Evolutionary conservation across 495 filamentous ascomycete genomes (phyloP), one percentile per base, ranked within the genome.

Genomic region (Penicillium bovifimosum): DNA sequence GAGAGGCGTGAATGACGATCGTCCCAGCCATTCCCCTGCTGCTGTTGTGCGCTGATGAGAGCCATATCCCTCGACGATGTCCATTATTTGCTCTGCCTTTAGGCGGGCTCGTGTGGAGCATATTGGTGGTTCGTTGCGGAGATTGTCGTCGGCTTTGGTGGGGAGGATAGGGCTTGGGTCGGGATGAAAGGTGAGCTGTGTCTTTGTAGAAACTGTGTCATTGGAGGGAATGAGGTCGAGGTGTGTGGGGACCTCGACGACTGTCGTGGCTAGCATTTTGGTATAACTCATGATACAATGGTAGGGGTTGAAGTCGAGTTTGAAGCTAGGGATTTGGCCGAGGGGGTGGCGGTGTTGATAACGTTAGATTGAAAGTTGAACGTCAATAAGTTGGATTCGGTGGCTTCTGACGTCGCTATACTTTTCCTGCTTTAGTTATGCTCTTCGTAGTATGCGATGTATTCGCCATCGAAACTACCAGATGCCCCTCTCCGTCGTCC

Each of bases 21-120:
- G 48, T 8, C 48, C 48, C 0, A 50, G 48, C 48, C 48, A 50
- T 33, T 50, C 48, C 8, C 38, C 38, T 16, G 48, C n/a, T 17
- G 18, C 29, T 3, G 38, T 50, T 26, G 47, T 50, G 17, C 39
- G 31, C 31, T 42, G 38, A 13, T 42, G 48, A 3, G 38, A 50
- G 17, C 48, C 48, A 14, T 50, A 50, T n/a, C 9, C 3, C 16
- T 50, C 48, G 13, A 50, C 48, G 9, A 50, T 42, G 17, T 50
- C 31, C 17, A 50, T 41, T 5, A 50, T 41, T 18, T 42, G n/a
- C 16, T 50, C 48, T 31, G 48, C 39, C 38, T 41, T 50, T 6
- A 14, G 20, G 5, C 39, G 48, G 9, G 11, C 7, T 40, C n/a
- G 17, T 8, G 16, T 18, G 11, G 29, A 20, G 16, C 29, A 50